Percentiles rank a stretch among this genome's conserved stretches.
Evolutionary conservation across 441 rosid species (phyloP).

Genomic region (Populus hybrid): DNA sequence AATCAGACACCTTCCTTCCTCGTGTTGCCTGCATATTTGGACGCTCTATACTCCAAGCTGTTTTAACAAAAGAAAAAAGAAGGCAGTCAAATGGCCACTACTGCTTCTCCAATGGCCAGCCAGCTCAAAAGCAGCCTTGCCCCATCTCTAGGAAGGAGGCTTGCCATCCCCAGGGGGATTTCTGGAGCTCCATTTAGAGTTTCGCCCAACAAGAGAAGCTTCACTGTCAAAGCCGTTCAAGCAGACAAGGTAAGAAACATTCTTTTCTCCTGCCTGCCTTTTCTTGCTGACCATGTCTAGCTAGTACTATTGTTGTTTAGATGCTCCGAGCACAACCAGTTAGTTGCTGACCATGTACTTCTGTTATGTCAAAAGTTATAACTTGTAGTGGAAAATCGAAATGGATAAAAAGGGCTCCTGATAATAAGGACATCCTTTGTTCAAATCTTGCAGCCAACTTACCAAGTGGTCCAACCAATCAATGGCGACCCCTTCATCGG

Average conservation of each 20-base stretch:
- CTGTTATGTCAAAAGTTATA: too few relatives aligned
- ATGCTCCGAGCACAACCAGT: not conserved
- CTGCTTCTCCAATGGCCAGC: slow-evolving; percentile 90
- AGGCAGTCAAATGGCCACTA: slow-evolving; percentile 35
- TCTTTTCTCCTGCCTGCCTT: not conserved
- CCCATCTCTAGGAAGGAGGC: slow-evolving; percentile 40
- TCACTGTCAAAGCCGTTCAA: slow-evolving; percentile 69
- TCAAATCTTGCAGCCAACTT: slow-evolving; percentile 57
- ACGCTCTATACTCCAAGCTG: not conserved
- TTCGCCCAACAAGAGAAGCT: slow-evolving; percentile 49
- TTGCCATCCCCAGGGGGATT: slow-evolving; percentile 57
- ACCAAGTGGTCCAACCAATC: slow-evolving; percentile 91
- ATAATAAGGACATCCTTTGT: not conserved
- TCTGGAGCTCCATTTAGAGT: slow-evolving; percentile 61
- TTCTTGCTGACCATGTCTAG: not conserved
- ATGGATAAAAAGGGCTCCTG: too few relatives aligned
- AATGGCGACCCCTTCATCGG: slow-evolving; percentile 98
- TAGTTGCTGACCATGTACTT: too few relatives aligned
- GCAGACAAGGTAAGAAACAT: slow-evolving; percentile 56
- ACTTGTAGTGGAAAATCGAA: too few relatives aligned
- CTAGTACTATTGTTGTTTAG: not conserved
- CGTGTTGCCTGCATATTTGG: slow-evolving; percentile 18
- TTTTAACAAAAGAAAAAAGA: slow-evolving; percentile 12
- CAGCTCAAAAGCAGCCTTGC: slow-evolving; percentile 78
- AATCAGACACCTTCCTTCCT: slow-evolving; percentile 13